Conservation (phyloP, 192 early-diverging fungal genomes). For the Coemansia furcata region DNA sequence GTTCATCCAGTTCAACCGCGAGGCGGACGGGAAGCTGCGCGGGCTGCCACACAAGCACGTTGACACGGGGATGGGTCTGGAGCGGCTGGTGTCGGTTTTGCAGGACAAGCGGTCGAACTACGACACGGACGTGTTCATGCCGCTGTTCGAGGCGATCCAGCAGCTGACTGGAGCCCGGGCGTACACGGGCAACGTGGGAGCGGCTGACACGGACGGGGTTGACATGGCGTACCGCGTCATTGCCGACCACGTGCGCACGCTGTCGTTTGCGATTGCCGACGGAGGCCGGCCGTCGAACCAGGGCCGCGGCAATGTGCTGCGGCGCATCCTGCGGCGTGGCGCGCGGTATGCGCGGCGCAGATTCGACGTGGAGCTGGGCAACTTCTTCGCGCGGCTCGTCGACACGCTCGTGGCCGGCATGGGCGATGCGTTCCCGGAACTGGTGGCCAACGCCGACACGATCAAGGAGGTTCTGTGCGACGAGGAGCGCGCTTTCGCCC, state of each 20-base stretch:
- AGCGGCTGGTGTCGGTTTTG: constrained; percentile 91
- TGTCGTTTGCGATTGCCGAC: constrained; percentile 95
- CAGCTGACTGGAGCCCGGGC: constrained; percentile 78
- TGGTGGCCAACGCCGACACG: constrained; percentile 67
- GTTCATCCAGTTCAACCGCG: constrained; percentile 99
- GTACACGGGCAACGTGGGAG: constrained; percentile 86
- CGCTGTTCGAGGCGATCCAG: constrained; percentile 81
- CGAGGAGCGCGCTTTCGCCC: constrained; percentile 92
- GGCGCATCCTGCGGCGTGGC: constrained; percentile 93
- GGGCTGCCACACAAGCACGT: constrained; percentile 94
- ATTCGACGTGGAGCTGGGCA: constrained; percentile 85
- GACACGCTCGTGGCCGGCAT: constrained; percentile 90
- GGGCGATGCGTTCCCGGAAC: constrained; percentile 91
- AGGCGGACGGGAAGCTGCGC: constrained; percentile 80
- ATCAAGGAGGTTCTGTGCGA: constrained; percentile 96
- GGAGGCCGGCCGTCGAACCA: constrained; percentile 96
- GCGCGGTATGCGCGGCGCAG: constrained; percentile 91
- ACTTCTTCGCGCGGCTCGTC: constrained; percentile 91
- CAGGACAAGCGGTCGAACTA: constrained; percentile 97
- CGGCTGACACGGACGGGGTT: constrained; percentile 88
- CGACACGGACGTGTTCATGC: constrained; percentile 91
- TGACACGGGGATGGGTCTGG: constrained; percentile 96
- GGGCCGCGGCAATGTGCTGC: constrained; percentile 96
- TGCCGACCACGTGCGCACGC: constrained; percentile 95
- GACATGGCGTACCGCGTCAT: constrained; percentile 99